phyloP scores from a whole-genome alignment of 73 alveolate species.

The Tetrahymena thermophila region DNA sequence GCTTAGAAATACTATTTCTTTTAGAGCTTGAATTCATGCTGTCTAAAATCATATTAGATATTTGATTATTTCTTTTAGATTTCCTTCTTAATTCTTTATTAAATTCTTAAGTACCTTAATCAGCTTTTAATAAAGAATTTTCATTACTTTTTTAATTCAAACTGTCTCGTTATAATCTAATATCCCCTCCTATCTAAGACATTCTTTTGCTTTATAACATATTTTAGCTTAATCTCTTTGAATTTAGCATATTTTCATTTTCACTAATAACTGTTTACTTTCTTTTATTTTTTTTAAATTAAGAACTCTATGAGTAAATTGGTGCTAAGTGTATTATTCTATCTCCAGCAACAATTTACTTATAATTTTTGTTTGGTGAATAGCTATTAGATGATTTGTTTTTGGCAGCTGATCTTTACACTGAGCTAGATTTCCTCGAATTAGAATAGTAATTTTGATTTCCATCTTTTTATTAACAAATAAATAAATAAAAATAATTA shows the following conservation, averaged over 20 bases:
- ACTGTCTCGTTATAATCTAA: neutral
- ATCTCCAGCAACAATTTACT: neutral
- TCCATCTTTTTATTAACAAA: neutral
- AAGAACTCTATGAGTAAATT: neutral
- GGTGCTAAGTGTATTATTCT: neutral
- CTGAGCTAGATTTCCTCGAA: neutral
- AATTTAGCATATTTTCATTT: neutral
- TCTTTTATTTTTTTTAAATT: neutral
- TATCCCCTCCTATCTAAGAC: neutral
- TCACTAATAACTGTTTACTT: neutral
- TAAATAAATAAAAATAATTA: neutral
- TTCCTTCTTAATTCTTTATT: neutral
- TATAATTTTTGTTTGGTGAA: neutral
- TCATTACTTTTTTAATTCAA: neutral
- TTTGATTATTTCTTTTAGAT: neutral
- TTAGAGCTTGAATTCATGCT: neutral
- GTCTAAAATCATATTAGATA: neutral
- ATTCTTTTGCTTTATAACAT: neutral
- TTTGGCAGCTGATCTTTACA: neutral
- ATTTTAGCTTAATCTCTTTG: neutral
- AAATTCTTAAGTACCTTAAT: neutral
- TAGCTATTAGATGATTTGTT: neutral
- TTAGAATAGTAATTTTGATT: neutral
- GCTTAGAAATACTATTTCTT: neutral
- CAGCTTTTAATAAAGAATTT: neutral